phyloP scores from a whole-genome alignment of 192 early-diverging fungal species.

The Coemansia sp. region DNA sequence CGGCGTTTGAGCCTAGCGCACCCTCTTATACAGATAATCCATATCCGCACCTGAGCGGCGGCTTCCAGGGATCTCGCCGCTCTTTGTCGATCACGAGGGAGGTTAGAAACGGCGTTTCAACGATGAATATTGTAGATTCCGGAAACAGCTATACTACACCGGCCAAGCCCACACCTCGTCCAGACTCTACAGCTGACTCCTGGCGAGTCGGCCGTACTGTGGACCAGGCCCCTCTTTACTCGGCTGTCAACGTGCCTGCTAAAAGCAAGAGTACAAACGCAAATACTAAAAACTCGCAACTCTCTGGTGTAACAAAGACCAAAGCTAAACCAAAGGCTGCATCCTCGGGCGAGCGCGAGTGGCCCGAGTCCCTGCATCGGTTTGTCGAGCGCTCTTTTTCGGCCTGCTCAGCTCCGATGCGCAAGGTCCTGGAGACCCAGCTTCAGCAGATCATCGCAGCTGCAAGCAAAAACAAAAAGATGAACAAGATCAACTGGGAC shows the following conservation, averaged over 20 bases:
- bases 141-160: neutral
- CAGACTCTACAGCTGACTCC: too few species aligned
- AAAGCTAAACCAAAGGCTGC: neutral
- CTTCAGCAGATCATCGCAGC: conserved; percentile 46
- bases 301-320: too few species aligned
- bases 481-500: conserved; percentile 35
- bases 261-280: too few species aligned
- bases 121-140: conserved; percentile 6
- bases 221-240: conserved; percentile 28
- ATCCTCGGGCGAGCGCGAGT: conserved; percentile 11
- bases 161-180: too few species aligned
- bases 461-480: conserved; percentile 41
- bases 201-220: too few species aligned
- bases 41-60: too few species aligned
- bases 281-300: too few species aligned
- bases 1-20: too few species aligned
- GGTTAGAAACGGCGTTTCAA: conserved; percentile 24
- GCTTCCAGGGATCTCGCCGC: too few species aligned
- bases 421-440: conserved; percentile 28
- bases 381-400: conserved; percentile 52
- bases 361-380: conserved; percentile 29
- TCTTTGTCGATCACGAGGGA: conserved; percentile 34
- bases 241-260: conserved; percentile 31
- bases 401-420: conserved; percentile 15
- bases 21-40: too few species aligned